Evolutionary conservation across 768 basidiomycete species (phyloP), one percentile per base, ranked within the genome.

Genomic region (Krasilnikovozyma curviuscula): DNA sequence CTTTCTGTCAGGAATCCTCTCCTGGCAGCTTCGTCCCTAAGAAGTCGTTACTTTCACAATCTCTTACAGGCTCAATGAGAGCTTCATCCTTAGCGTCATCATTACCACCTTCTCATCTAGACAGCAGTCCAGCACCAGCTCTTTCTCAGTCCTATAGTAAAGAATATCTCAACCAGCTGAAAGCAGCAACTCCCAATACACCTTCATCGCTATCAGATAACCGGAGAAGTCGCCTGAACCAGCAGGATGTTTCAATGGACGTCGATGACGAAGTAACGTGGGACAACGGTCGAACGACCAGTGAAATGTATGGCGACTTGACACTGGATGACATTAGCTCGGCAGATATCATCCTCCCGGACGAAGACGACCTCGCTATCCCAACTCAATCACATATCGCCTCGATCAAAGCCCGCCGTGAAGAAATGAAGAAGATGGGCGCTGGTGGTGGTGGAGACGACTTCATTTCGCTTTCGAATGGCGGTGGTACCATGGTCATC

Each of bases 321-420:
- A 31, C 49, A 13, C 48, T 28, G 4, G 45, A 59, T 27, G 55
- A 56, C 28, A 52, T 56, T 30, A 14, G 10, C 30, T 12, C 5
- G 12, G 28, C 13, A 4, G 21, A 12, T n/a, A 3, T 12, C 44
- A 13, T 45, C 19, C 37, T 25, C n/a, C 8, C 39, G 43, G 39
- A 45, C 25, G 63, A 67, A 23, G 57, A 57, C 13, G 69, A 70
- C 25, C 65, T 73, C 1, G 59, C 64, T 30, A 81, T 83, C 40
- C 82, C 77, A 5, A 73, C 79, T 5, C 75, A 77, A 52, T 77
- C 80, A 16, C 73, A 76, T 12, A 77, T 88, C 25, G 65, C 71
- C 49, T 72, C 73, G 9, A 82, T 81, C 9, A 84, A 77, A 61
- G 78, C 83, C 58, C 77, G 75, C 51, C 73, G 84, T 33, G 79